Evolutionary conservation across 208 protist species (phyloP).

Genomic region (Angomonas deanei): DNA sequence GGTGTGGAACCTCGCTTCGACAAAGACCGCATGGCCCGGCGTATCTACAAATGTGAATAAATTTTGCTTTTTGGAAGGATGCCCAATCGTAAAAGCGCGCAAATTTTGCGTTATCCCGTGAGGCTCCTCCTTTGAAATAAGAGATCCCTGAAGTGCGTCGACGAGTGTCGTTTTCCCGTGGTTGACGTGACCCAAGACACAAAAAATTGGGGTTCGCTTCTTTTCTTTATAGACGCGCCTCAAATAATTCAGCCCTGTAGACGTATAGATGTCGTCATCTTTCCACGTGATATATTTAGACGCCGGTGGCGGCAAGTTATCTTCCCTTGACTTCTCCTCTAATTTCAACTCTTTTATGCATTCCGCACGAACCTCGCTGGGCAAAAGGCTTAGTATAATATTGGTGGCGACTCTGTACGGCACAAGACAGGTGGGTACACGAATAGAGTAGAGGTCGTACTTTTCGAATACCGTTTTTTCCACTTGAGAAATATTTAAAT

Average conservation of each 20-base stretch:
- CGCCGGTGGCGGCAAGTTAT: not conserved
- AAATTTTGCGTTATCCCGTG: conserved; percentile 77
- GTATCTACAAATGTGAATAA: conserved; percentile 88
- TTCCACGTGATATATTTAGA: conserved; percentile 62
- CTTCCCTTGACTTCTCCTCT: conserved; percentile 31
- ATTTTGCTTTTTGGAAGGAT: not conserved
- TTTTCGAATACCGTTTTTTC: conserved; percentile 48
- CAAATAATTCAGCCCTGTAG: conserved; percentile 58
- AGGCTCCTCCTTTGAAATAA: conserved; percentile 44
- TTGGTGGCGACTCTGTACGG: conserved; percentile 80
- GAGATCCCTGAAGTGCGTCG: conserved; percentile 60
- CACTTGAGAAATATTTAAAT: conserved; percentile 54
- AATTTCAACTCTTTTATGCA: conserved; percentile 45
- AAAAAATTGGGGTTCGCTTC: conserved; percentile 64
- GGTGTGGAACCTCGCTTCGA: conserved; percentile 72
- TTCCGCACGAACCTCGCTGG: conserved; percentile 29
- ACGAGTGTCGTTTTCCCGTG: conserved; percentile 90
- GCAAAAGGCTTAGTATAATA: conserved; percentile 75
- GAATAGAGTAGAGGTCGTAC: conserved; percentile 53
- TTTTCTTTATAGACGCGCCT: conserved; percentile 24
- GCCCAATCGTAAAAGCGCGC: conserved; percentile 53
- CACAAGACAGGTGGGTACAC: conserved; percentile 79
- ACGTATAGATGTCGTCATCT: conserved; percentile 79
- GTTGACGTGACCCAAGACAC: conserved; percentile 76
- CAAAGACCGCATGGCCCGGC: conserved; percentile 82